Conservation (phyloP, 106 monocot species). For the Dioscorea alata region DNA sequence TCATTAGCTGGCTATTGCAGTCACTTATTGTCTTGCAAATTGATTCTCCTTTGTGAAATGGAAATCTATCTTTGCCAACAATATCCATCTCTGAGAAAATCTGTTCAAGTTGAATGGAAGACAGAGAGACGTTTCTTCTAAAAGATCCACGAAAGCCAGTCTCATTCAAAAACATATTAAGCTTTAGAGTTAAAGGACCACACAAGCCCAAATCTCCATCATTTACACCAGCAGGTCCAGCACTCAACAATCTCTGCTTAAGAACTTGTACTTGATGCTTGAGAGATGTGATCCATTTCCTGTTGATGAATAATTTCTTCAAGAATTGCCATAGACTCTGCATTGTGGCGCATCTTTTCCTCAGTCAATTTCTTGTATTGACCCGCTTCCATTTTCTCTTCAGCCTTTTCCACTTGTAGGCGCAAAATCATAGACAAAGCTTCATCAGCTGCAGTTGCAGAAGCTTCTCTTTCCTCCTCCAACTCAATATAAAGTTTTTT, state of each 20-base stretch:
- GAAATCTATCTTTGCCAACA: background rate
- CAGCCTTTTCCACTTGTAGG: constrained; percentile 71
- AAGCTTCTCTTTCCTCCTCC: constrained; percentile 78
- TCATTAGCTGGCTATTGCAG: constrained; percentile 6
- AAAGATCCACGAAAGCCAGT: constrained; percentile 8
- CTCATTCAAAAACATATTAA: background rate
- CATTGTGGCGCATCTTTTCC: constrained; percentile 53
- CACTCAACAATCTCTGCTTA: constrained; percentile 20
- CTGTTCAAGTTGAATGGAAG: constrained; percentile 18
- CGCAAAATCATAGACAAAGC: constrained; percentile 81
- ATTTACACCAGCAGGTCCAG: background rate
- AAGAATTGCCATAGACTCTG: constrained; percentile 37
- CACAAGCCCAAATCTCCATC: no score
- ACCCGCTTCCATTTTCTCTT: constrained; percentile 60
- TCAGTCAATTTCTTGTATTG: constrained; percentile 76
- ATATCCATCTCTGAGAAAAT: constrained; percentile 25
- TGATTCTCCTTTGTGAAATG: constrained; percentile 3
- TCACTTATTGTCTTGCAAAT: constrained; percentile 8
- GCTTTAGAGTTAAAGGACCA: no score
- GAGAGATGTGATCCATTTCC: constrained; percentile 53
- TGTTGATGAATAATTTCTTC: constrained; percentile 52
- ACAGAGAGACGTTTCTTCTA: constrained; percentile 34
- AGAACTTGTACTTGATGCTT: constrained; percentile 39
- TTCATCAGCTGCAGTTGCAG: constrained; percentile 56
- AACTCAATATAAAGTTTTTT: constrained; percentile 42